Conservation (phyloP, 768 basidiomycete species). For the Leccinum ochraceum region DNA sequence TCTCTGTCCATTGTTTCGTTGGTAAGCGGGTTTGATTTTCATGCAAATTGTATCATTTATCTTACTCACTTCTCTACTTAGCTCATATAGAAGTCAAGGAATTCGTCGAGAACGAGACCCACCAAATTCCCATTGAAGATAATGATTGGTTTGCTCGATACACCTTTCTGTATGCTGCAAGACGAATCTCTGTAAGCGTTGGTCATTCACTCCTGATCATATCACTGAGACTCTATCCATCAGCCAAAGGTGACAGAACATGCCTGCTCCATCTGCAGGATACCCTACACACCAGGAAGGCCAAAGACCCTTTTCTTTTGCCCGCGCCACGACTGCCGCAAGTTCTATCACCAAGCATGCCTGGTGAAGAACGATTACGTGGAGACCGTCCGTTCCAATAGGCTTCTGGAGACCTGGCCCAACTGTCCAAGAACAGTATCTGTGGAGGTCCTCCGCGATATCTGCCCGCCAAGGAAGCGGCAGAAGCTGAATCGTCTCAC, state of each 20-base stretch:
- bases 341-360: conserved; percentile 51
- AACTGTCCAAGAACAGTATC: conserved; percentile 26
- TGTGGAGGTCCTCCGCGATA: conserved; percentile 1
- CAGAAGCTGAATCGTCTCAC: not conserved
- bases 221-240: not conserved
- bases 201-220: not conserved
- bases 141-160: conserved; percentile 52
- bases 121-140: conserved; percentile 41
- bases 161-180: conserved; percentile 36
- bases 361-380: conserved; percentile 34
- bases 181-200: conserved; percentile 38
- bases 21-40: conserved; percentile 32
- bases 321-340: conserved; percentile 49
- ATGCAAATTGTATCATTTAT: not conserved
- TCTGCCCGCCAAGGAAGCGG: conserved; percentile 14
- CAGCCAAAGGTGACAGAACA: conserved; percentile 43
- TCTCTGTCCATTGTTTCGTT: conserved; percentile 47
- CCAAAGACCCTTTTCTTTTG: conserved; percentile 54
- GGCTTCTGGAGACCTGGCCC: conserved; percentile 41
- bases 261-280: conserved; percentile 45
- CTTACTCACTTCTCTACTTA: conserved; percentile 15
- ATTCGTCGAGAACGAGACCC: conserved; percentile 40
- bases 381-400: conserved; percentile 23
- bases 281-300: conserved; percentile 48
- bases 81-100: conserved; percentile 35